Percentiles rank a stretch among this genome's conserved stretches.
Conservation (phyloP, 2,329 filamentous ascomycete genomes). For the Gliomastix tumulicola region DNA sequence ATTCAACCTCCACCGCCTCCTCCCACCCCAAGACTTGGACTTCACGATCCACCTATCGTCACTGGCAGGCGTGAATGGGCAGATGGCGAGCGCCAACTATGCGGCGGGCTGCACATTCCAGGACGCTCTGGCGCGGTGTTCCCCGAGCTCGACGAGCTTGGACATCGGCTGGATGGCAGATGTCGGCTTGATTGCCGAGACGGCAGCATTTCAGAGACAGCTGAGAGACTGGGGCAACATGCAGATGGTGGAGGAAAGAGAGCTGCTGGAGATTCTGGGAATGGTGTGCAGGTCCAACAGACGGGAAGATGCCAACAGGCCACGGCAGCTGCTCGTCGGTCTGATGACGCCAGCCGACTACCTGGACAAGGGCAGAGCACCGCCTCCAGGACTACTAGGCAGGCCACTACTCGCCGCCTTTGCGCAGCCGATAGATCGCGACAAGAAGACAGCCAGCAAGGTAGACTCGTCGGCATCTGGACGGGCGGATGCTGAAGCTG, state of each 20-base stretch:
- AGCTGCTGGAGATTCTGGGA: conserved; percentile 3
- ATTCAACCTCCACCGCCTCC: conserved; percentile 14
- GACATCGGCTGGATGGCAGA: conserved; percentile 13
- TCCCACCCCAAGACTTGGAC: conserved; percentile 14
- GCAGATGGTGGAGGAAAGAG: conserved; percentile 4
- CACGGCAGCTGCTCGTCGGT: conserved; percentile 1
- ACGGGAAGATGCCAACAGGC: neutral
- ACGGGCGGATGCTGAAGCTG: neutral
- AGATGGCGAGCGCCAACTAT: conserved; percentile 30
- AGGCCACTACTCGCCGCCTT: conserved; percentile 1
- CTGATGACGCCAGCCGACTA: conserved; percentile 2
- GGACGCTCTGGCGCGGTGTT: conserved; percentile 10
- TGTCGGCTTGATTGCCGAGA: conserved; percentile 16
- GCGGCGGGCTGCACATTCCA: conserved; percentile 22
- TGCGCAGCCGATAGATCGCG: neutral
- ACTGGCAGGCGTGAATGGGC: conserved; percentile 21
- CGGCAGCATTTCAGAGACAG: conserved; percentile 1
- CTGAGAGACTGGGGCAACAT: conserved; percentile 1
- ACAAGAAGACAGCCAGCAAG: neutral
- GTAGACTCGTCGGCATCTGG: neutral
- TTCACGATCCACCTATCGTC: conserved; percentile 31
- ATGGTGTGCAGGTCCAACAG: neutral
- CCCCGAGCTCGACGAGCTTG: conserved; percentile 2
- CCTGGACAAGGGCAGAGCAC: conserved; percentile 1
- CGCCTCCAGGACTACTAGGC: conserved; percentile 1